Evolutionary conservation across 139 green algal genomes (phyloP), one percentile per base, ranked within the genome.

Genomic region (Chlamydomonas urium): DNA sequence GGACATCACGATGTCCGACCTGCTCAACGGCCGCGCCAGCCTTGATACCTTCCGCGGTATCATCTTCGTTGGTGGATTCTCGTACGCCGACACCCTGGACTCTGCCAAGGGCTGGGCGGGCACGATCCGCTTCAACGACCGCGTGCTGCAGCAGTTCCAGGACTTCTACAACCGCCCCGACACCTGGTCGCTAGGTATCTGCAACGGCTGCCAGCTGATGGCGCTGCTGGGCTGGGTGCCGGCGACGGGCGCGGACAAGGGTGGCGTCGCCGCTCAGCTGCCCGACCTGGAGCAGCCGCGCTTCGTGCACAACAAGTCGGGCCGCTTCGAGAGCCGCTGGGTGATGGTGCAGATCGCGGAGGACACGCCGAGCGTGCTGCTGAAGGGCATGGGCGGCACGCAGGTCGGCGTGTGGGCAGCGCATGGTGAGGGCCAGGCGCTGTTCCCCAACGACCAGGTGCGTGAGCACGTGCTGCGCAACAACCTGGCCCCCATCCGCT

Each of bases 201-300:
- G 95, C 91, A 99, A 99, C 81, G 95, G 95, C 38, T 99, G 95
- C 86, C 95, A 99, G 88, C 87, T 99, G n/a, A 97, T 98, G 95
- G 95, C 95, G 26, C 86, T 99, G 63, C 88, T 99, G 53, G 95
- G 95, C 53, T 98, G 92, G 92, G 92, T 99, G 81, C 94, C 93
- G 1, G 88, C 84, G 4, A 76, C 79, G 3, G 85, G 65, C 24
- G 69, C n/a, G 38, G 6, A 31, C 47, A 78, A 14, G 79, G 85
- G 59, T 37, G 14, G 71, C 65, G 45, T n/a, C 3, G 29, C 47
- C 32, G 42, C 42, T 4, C 53, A 84, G 47, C 80, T 94, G 70
- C 71, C 79, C 2, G 92, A 96, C 81, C 48, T 76, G 28, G 42
- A 80, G 53, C 95, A 99, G 85, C 95, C 95, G 1, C 90, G 95